Conservation (phyloP, 2,329 filamentous ascomycete genomes). For the Fusarium nygamai region DNA sequence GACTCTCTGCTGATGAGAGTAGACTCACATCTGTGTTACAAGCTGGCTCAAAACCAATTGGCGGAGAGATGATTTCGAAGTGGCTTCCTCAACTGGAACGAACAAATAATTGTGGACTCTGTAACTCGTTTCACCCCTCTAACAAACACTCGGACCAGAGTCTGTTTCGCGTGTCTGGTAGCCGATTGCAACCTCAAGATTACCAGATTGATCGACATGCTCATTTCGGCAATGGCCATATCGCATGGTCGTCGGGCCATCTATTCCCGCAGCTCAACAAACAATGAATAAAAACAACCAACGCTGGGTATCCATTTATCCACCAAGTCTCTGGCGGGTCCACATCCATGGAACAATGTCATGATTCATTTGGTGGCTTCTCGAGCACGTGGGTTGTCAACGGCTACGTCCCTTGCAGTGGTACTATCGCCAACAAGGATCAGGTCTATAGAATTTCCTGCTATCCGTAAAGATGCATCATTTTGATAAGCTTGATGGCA, state of each 20-base stretch:
- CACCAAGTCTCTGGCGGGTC: background rate
- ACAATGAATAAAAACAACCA: rapidly evolving
- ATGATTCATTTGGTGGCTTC: background rate
- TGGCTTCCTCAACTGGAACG: rapidly evolving
- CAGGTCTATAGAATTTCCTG: background rate
- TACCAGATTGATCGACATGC: background rate
- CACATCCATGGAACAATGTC: too few species aligned
- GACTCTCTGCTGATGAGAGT: background rate
- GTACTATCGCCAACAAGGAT: too few species aligned
- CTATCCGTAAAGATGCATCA: background rate
- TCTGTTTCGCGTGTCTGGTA: rapidly evolving
- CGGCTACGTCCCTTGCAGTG: rapidly evolving
- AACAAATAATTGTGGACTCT: too few species aligned
- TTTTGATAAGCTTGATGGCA: background rate
- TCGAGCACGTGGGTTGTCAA: background rate
- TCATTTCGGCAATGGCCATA: background rate
- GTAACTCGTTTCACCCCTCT: too few species aligned
- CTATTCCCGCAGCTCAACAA: background rate
- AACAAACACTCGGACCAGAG: too few species aligned
- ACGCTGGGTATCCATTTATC: too few species aligned
- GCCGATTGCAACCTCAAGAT: rapidly evolving
- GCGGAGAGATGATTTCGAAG: background rate
- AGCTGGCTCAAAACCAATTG: background rate
- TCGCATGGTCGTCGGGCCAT: background rate
- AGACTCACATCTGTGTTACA: background rate